Conservation (phyloP, 345 rosid genomes). For the Citrus hindsii region DNA sequence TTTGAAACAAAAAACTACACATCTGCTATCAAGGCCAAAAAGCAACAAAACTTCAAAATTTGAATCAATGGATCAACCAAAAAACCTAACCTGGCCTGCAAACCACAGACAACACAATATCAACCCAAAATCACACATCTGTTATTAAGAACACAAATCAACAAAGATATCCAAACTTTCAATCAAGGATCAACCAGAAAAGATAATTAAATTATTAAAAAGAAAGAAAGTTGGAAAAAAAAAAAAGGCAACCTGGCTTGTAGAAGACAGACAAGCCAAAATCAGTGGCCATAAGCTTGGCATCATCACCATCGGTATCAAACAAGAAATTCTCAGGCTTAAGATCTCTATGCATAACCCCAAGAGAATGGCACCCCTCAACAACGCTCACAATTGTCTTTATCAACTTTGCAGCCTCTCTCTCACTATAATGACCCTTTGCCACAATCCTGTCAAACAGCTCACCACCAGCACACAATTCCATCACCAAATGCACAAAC, state of each 20-base stretch:
- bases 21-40: neutral
- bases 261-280: slow-evolving; percentile 91
- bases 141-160: neutral
- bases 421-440: slow-evolving; percentile 90
- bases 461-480: slow-evolving; percentile 94
- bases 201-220: neutral
- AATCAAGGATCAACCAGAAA: neutral
- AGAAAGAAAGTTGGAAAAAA: no score
- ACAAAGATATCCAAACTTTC: neutral
- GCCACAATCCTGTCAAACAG: slow-evolving; percentile 90
- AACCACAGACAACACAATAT: slow-evolving; percentile 87
- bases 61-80: neutral
- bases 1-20: neutral
- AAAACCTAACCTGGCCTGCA: slow-evolving; percentile 80
- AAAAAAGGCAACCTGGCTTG: slow-evolving; percentile 67
- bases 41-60: neutral
- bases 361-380: slow-evolving; percentile 92
- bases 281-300: slow-evolving; percentile 83
- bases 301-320: slow-evolving; percentile 64
- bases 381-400: slow-evolving; percentile 89
- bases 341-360: slow-evolving; percentile 97
- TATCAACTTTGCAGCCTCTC: slow-evolving; percentile 78
- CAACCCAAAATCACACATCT: slow-evolving; percentile 12
- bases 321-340: slow-evolving; percentile 99
- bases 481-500: slow-evolving; percentile 97